Base-by-base conservation (phyloP, 2,329 filamentous ascomycete genomes). In the Aspergillus sp. region DNA sequence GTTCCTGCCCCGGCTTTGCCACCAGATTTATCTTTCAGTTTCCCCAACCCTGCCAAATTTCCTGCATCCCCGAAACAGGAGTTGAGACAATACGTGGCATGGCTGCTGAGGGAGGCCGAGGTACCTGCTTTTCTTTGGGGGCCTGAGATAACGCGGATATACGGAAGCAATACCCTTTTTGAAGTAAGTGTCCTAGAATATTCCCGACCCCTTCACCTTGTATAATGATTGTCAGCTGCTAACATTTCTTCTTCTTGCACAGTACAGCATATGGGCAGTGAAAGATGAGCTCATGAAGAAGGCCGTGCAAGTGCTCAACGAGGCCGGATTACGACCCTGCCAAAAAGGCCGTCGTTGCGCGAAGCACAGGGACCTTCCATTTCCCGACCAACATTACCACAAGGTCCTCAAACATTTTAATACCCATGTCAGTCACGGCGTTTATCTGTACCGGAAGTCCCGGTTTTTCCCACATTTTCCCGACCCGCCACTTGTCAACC, bases 321-420 rank as follows among this genome's bases (percentile, higher is more conserved):
- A 52, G 15, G 58, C 53, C 1, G 13, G 28, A 6, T 52, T 60
- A 2, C 53, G 36, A 5, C 25, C 19, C 17, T 56, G 58, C 43
- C 36, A 15, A 6, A 17, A 50, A n/a, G 17, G 39, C 6, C 13
- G 17, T 13, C 6, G 17, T n/a, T n/a, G n/a, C n/a, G n/a, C n/a
- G n/a, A n/a, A n/a, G n/a, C n/a, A n/a, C n/a, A n/a, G n/a, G n/a
- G n/a, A n/a, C n/a, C n/a, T n/a, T n/a, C 58, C 53, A 38, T 48
- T 21, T 15, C 58, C 58, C 6, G 58, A 57, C 25, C 43, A 57
- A 17, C 58, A 60, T 15, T 60, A 23, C 36, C 58, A 60, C 32
- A n/a, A n/a, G n/a, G n/a, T n/a, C n/a, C n/a, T n/a, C n/a, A n/a
- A n/a, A n/a, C n/a, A n/a, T n/a, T n/a, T n/a, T n/a, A n/a, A n/a